Base-by-base conservation (phyloP, 2,329 filamentous ascomycete genomes). In the Pezicula radicicola region DNA sequence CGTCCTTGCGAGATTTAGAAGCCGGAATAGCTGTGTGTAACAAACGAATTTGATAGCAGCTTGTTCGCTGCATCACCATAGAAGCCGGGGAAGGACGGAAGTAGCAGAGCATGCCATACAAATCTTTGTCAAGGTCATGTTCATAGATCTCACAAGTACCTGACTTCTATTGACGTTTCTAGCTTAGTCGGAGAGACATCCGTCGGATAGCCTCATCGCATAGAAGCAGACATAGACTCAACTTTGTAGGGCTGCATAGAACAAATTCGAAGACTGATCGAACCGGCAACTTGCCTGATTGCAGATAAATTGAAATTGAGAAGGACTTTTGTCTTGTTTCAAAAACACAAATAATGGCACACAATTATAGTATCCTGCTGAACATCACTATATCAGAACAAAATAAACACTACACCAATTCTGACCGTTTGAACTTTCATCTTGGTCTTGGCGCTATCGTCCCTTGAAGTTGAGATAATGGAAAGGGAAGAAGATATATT, bases 21-120 rank as follows among this genome's bases (percentile, higher is more conserved):
- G 49, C 40, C 50, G 52, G 35, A 40, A 59, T 55, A 58, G 55
- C 57, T 52, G 27, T 43, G 56, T 60, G 58, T 55, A 48, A 62
- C 58, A 53, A 53, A 51, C 30, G 33, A 36, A 57, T 13, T 18
- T 49, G 51, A 46, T 47, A 52, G 48, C 52, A 48, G 48, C 55
- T 55, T 59, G 51, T 49, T 59, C 59, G 54, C 56, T 54, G 55
- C 55, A 53, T 55, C 50, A 44, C 19, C 50, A 48, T 43, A 35
- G 48, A 36, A 39, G 21, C 36, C 27, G 40, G 18, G 35, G 28
- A 48, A 15, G 33, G 40, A n/a, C 47, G 52, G 21, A 40, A 35
- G 30, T 25, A 48, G 35, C 54, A 37, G 49, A 25, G 41, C 46
- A 51, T 28, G 50, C 44, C 37, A 19, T 21, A 13, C 18, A 45